These are phyloP conservation scores for Escovopsis weberi DNA, from an alignment of 2,329 filamentous ascomycete species.

Conservation along the genomic window DNA sequence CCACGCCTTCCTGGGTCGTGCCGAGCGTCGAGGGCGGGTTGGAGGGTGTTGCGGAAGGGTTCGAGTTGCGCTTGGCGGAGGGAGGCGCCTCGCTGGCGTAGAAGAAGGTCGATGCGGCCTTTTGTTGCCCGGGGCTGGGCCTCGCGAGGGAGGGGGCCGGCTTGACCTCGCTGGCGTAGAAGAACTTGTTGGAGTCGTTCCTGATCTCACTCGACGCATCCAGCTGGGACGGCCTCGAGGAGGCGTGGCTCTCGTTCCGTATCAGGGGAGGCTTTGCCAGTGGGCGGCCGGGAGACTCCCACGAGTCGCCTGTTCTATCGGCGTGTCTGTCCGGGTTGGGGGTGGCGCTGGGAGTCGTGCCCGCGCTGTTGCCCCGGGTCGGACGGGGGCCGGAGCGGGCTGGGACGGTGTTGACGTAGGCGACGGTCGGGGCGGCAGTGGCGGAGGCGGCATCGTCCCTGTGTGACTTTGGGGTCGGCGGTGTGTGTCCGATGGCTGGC, in stretches of 20 bases:
- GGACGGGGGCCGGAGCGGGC: slow-evolving; percentile 64
- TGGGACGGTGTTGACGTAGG: slow-evolving; percentile 57
- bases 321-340: slow-evolving; percentile 31
- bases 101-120: slow-evolving; percentile 34
- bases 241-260: slow-evolving; percentile 3
- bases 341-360: slow-evolving; percentile 49
- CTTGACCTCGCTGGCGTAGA: slow-evolving; percentile 73
- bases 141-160: slow-evolving; percentile 19
- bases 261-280: slow-evolving; percentile 20
- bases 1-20: slow-evolving; percentile 23
- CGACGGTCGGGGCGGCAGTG: slow-evolving; percentile 29
- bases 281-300: slow-evolving; percentile 16
- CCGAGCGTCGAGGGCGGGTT: slow-evolving; percentile 20
- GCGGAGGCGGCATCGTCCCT: slow-evolving; percentile 31
- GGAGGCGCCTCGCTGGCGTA: slow-evolving; percentile 38
- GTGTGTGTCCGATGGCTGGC: slow-evolving; percentile 24
- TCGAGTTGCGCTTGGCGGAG: slow-evolving; percentile 22
- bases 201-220: slow-evolving; percentile 12
- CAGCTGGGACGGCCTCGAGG: slow-evolving; percentile 6
- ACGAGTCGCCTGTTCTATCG: slow-evolving; percentile 29
- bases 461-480: slow-evolving; percentile 17
- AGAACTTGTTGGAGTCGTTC: slow-evolving; percentile 51
- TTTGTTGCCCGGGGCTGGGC: slow-evolving; percentile 19
- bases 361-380: slow-evolving; percentile 53
- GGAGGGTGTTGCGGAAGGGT: slow-evolving; percentile 14